Evolutionary conservation across 1,284 basidiomycete genomes (phyloP).

Genomic region (Ganoderma lucidum): DNA sequence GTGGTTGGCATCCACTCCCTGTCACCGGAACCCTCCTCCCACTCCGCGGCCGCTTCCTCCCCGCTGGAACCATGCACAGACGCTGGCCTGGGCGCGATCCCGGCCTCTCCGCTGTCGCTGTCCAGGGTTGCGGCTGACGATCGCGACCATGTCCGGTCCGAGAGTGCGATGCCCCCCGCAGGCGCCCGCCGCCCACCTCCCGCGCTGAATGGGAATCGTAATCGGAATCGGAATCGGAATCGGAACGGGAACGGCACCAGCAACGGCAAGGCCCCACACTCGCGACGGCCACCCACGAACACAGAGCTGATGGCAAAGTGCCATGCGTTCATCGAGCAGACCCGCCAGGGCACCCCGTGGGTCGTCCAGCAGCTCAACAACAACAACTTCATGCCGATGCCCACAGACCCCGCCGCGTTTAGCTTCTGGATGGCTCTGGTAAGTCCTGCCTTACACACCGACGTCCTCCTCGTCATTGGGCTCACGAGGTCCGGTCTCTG

Average conservation of each 20-base stretch:
- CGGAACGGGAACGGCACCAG: too few species aligned
- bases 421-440: constrained; percentile 91
- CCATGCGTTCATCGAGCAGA: constrained; percentile 79
- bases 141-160: constrained; percentile 19
- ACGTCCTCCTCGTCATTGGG: background rate
- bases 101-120: constrained; percentile 11
- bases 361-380: constrained; percentile 88
- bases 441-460: constrained; percentile 32
- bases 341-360: constrained; percentile 85
- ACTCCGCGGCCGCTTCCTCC: constrained; percentile 18
- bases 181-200: constrained; percentile 17
- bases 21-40: constrained; percentile 23
- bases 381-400: constrained; percentile 78
- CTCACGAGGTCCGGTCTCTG: constrained; percentile 9
- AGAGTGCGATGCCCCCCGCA: constrained; percentile 29
- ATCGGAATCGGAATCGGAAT: too few species aligned
- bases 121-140: constrained; percentile 7
- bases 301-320: constrained; percentile 81
- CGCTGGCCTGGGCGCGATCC: constrained; percentile 22
- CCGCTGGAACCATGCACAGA: constrained; percentile 7
- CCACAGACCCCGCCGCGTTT: constrained; percentile 71
- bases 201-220: too few species aligned
- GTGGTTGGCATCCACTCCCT: constrained; percentile 3
- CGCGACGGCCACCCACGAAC: constrained; percentile 46
- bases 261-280: constrained; percentile 3